Percentiles rank a stretch among this genome's conserved stretches.
phyloP scores from a whole-genome alignment of 208 protist genomes.

The Leishmania martiniquensis region DNA sequence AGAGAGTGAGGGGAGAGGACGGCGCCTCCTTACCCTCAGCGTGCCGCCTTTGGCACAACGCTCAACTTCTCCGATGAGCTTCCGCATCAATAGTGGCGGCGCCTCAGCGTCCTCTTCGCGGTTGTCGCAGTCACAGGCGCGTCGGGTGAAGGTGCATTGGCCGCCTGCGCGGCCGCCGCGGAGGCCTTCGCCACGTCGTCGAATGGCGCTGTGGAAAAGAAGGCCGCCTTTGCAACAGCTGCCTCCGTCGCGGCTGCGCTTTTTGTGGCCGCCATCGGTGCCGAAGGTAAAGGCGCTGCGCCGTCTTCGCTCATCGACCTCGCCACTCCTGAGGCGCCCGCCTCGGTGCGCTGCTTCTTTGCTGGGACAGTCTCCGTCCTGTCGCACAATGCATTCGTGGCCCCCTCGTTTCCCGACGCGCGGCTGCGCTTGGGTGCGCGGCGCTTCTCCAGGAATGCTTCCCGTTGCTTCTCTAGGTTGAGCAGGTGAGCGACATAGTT shows the following conservation, averaged over 20 bases:
- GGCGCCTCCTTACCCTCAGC: background rate
- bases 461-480: constrained; percentile 70
- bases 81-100: constrained; percentile 20
- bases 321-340: background rate
- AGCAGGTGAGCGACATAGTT: constrained; percentile 84
- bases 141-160: background rate
- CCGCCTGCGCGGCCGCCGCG: background rate
- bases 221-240: background rate
- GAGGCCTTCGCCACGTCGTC: constrained; percentile 12
- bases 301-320: background rate
- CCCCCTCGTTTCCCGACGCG: constrained; percentile 45
- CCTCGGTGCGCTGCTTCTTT: constrained; percentile 39
- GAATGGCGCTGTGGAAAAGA: constrained; percentile 17
- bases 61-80: background rate
- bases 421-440: constrained; percentile 68
- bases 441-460: constrained; percentile 77
- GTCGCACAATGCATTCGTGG: constrained; percentile 21
- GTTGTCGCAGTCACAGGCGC: background rate
- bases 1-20: background rate
- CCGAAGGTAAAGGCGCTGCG: no score
- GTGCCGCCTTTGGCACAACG: background rate
- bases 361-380: constrained; percentile 10
- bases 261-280: background rate
- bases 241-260: background rate
- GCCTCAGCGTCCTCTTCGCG: constrained; percentile 25